Percentiles rank a stretch among this genome's conserved stretches.
Conservation (phyloP, 2,329 filamentous ascomycete species). For the Neofusicoccum umdonicola region DNA sequence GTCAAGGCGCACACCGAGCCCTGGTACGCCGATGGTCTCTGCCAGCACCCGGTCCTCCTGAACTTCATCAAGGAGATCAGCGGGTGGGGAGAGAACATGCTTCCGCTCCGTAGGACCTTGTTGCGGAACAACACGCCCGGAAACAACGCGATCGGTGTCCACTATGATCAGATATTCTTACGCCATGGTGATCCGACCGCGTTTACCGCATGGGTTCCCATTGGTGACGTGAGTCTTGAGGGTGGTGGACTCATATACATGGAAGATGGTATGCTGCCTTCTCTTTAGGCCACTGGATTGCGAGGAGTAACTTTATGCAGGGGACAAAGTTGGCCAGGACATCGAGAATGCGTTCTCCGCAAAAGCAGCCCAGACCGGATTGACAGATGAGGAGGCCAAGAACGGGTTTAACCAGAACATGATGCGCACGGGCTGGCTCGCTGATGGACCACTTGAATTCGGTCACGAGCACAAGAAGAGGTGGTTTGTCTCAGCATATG, state of each 20-base stretch:
- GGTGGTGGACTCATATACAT: slow-evolving; percentile 61
- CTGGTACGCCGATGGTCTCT: slow-evolving; percentile 52
- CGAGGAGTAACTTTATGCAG: slow-evolving; percentile 22
- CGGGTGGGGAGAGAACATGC: slow-evolving; percentile 52
- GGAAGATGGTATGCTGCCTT: slow-evolving; percentile 44
- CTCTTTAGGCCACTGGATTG: too few species aligned
- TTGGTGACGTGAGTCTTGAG: slow-evolving; percentile 53
- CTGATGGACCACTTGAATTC: slow-evolving; percentile 48
- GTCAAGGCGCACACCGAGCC: slow-evolving; percentile 50
- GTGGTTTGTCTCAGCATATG: slow-evolving; percentile 54
- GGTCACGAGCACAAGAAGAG: slow-evolving; percentile 31
- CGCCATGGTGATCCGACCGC: slow-evolving; percentile 54
- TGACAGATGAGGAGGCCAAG: slow-evolving; percentile 52
- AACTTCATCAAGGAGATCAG: slow-evolving; percentile 53
- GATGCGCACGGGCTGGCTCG: slow-evolving; percentile 55
- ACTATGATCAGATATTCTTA: slow-evolving; percentile 61
- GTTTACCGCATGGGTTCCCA: slow-evolving; percentile 58
- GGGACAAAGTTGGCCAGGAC: slow-evolving; percentile 47
- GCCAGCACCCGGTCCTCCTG: slow-evolving; percentile 52
- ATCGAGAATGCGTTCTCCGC: slow-evolving; percentile 51
- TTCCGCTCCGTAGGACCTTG: slow-evolving; percentile 49
- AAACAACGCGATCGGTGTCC: slow-evolving; percentile 58
- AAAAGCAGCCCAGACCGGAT: slow-evolving; percentile 48
- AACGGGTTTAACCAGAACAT: slow-evolving; percentile 55
- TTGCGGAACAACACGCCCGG: slow-evolving; percentile 57